Percentiles rank a stretch among this genome's conserved stretches.
Evolutionary conservation across 148 eudicot species (phyloP).

Genomic region (Heliosperma pusillum): DNA sequence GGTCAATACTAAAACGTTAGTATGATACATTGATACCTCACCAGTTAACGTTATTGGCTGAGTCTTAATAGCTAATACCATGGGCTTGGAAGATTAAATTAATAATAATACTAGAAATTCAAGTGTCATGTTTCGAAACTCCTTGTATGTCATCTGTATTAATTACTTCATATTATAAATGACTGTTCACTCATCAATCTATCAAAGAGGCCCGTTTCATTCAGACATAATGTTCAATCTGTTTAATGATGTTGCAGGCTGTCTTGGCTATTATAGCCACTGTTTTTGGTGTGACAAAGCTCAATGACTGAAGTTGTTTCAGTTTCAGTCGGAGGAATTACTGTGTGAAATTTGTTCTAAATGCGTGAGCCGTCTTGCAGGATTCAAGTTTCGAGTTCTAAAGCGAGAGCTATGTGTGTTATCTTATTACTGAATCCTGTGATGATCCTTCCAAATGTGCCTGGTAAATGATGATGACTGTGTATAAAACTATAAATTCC

Average conservation of each 20-base stretch:
- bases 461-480: conserved; percentile 16
- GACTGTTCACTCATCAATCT: too few relatives aligned
- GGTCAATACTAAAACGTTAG: too few relatives aligned
- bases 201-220: background rate
- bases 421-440: conserved; percentile 1
- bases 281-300: conserved; percentile 33
- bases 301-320: conserved; percentile 26
- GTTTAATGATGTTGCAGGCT: conserved; percentile 40
- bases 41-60: too few relatives aligned
- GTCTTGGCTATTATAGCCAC: conserved; percentile 45
- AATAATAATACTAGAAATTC: too few relatives aligned
- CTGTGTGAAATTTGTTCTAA: conserved; percentile 4
- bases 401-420: conserved; percentile 9
- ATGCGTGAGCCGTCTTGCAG: background rate
- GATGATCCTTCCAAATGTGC: background rate
- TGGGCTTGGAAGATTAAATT: too few relatives aligned
- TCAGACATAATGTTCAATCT: background rate
- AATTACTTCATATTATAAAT: too few relatives aligned
- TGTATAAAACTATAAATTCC: conserved; percentile 4
- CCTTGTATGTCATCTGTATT: too few relatives aligned
- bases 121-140: too few relatives aligned
- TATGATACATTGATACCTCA: too few relatives aligned
- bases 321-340: conserved; percentile 2
- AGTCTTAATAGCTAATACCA: too few relatives aligned
- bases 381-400: conserved; percentile 10